Conservation (phyloP, 148 eudicot genomes). For the Pharnaceum exiguum region DNA sequence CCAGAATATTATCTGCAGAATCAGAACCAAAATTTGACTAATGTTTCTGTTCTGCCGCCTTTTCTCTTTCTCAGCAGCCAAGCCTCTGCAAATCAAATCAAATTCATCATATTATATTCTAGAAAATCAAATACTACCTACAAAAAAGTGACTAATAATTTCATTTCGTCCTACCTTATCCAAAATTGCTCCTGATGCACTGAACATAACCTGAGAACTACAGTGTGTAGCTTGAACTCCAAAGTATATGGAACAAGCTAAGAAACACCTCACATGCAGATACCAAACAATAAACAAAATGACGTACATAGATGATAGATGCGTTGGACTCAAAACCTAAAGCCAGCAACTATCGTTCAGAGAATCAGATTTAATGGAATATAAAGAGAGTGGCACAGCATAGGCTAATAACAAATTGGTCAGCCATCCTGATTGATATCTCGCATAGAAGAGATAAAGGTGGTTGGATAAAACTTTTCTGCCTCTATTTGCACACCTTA, state of each 20-base stretch:
- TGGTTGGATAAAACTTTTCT: too few species aligned
- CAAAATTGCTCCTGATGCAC: conserved; percentile 6
- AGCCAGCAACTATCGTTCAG: too few species aligned
- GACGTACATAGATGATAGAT: too few species aligned
- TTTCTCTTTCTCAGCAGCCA: conserved; percentile 17
- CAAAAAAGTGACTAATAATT: not conserved
- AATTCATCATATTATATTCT: not conserved
- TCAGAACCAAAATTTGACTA: not conserved
- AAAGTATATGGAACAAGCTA: not conserved
- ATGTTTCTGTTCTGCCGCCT: not conserved
- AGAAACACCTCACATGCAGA: not conserved
- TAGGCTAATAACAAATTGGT: too few species aligned
- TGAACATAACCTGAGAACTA: not conserved
- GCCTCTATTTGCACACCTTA: too few species aligned
- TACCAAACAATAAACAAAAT: too few species aligned
- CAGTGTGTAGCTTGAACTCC: too few species aligned
- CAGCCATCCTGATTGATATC: too few species aligned
- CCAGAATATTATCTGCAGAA: not conserved
- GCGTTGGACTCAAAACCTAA: too few species aligned
- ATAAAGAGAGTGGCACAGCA: too few species aligned
- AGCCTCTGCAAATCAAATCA: conserved; percentile 15
- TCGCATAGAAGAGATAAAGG: too few species aligned
- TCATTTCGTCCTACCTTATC: conserved; percentile 13
- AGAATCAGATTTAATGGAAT: too few species aligned
- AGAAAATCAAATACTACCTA: not conserved